Conservation (phyloP, 805 yeast species). For the Kazachstania africana region DNA sequence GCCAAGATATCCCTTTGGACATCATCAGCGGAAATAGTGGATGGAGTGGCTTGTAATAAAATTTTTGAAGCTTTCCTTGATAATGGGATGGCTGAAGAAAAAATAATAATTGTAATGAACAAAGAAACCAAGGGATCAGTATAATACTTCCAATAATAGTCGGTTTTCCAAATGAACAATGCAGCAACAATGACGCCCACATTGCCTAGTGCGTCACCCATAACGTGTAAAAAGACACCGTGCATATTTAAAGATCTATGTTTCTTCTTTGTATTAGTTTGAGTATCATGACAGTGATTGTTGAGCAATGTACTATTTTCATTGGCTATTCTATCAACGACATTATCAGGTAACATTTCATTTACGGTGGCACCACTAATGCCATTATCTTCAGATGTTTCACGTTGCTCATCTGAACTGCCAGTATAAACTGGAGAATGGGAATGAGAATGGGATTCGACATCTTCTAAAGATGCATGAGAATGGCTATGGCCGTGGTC, state of each 20-base stretch:
- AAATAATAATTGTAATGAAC: conserved; percentile 76
- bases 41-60: conserved; percentile 85
- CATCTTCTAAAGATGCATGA: conserved; percentile 5
- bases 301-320: conserved; percentile 29
- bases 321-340: conserved; percentile 18
- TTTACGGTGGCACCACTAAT: conserved; percentile 3
- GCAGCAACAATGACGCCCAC: conserved; percentile 89
- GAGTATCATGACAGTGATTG: background rate
- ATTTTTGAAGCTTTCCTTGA: conserved; percentile 81
- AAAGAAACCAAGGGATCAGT: conserved; percentile 81
- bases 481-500: conserved; percentile 43
- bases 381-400: background rate
- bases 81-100: conserved; percentile 82
- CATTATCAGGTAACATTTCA: conserved; percentile 18
- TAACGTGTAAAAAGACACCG: conserved; percentile 88
- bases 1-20: conserved; percentile 57
- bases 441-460: conserved; percentile 13
- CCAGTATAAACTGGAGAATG: conserved; percentile 7
- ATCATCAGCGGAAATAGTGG: conserved; percentile 62
- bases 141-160: conserved; percentile 76
- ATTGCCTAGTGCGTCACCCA: conserved; percentile 95
- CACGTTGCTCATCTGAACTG: background rate
- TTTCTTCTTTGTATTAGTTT: conserved; percentile 6
- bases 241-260: conserved; percentile 84
- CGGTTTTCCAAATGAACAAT: conserved; percentile 85